phyloP scores from a whole-genome alignment of 2,329 filamentous ascomycete species.

The Pyrenochaeta sp. region DNA sequence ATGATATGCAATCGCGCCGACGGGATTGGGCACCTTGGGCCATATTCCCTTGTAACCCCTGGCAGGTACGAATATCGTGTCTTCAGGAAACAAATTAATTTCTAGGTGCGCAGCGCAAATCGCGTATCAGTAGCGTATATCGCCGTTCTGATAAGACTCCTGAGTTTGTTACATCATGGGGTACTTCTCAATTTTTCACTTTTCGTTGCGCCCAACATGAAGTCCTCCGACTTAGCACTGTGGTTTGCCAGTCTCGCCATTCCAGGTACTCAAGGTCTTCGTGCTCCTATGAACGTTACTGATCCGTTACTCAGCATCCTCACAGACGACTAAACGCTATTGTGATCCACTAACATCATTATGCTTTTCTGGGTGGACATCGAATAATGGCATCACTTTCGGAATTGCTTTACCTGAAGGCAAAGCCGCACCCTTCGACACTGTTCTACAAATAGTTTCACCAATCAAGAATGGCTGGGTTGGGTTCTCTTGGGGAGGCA shows the following conservation, averaged over 20 bases:
- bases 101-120: constrained; percentile 10
- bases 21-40: constrained; percentile 24
- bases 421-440: constrained; percentile 47
- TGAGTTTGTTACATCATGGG: constrained; percentile 1
- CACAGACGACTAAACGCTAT: constrained; percentile 29
- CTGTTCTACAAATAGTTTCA: constrained; percentile 54
- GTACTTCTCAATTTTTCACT: constrained; percentile 1
- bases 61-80: constrained; percentile 16
- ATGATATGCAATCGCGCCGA: constrained; percentile 23
- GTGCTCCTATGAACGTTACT: background rate
- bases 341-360: constrained; percentile 41
- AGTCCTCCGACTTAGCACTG: constrained; percentile 2
- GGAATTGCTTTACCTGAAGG: constrained; percentile 48
- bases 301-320: constrained; percentile 10
- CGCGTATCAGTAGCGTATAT: constrained; percentile 6
- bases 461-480: constrained; percentile 57
- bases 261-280: constrained; percentile 17
- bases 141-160: constrained; percentile 19
- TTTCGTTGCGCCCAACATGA: constrained; percentile 28
- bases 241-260: constrained; percentile 11
- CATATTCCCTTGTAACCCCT: constrained; percentile 25
- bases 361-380: constrained; percentile 54
- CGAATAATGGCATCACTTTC: constrained; percentile 40
- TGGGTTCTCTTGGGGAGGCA: constrained; percentile 59
- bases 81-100: constrained; percentile 22